A percentile compares a stretch with the other conserved stretches of the same genome.
Evolutionary conservation across 805 yeast species (phyloP).

Genomic region (Cyberlindnera mississippiensis): DNA sequence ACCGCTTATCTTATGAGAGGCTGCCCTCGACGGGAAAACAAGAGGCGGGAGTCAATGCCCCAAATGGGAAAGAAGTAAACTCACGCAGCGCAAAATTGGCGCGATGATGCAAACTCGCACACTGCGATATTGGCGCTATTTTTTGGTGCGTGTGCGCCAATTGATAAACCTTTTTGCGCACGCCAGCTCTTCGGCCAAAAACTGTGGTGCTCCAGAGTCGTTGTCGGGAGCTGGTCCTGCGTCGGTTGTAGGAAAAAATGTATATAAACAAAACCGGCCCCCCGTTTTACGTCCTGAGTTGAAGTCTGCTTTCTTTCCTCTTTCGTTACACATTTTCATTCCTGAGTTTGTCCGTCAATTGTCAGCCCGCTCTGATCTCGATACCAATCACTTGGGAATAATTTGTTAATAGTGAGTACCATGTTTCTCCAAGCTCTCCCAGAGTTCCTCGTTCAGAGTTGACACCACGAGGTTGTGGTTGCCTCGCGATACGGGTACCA

Average conservation of each 20-base stretch:
- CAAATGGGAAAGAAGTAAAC: too few relatives aligned
- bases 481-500: too few relatives aligned
- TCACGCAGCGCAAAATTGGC: not conserved
- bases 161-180: constrained; percentile 13
- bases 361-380: constrained; percentile 5
- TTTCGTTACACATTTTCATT: constrained; percentile 12
- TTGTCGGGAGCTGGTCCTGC: not conserved
- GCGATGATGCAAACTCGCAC: not conserved
- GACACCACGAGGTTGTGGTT: too few relatives aligned
- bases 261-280: constrained; percentile 3
- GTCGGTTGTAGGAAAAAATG: not conserved
- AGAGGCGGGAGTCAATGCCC: too few relatives aligned
- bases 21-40: too few relatives aligned
- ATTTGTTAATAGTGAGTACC: constrained; percentile 13
- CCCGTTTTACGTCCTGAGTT: not conserved
- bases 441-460: not conserved
- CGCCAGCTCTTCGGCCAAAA: too few relatives aligned
- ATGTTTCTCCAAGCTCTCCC: not conserved
- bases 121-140: too few relatives aligned
- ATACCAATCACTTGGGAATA: constrained; percentile 13
- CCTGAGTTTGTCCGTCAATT: constrained; percentile 11
- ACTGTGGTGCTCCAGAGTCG: not conserved
- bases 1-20: too few relatives aligned
- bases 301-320: constrained; percentile 1
- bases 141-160: not conserved